Evolutionary conservation across 2,329 filamentous ascomycete genomes (phyloP).

Genomic region (Alternaria dauci): DNA sequence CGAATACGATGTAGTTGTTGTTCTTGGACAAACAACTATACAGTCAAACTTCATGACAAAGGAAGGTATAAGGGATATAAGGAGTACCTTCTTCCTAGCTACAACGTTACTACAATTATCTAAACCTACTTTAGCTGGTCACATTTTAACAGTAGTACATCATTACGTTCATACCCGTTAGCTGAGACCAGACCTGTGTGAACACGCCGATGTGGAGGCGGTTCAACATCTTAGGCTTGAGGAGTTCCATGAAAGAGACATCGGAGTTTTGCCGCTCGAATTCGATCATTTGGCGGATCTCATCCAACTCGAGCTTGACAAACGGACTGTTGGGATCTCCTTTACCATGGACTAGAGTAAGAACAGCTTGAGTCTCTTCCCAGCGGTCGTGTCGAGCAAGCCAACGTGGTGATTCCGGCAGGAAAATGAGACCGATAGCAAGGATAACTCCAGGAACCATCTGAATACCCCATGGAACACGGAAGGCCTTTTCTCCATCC

Average conservation of each 20-base stretch:
- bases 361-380: conserved; percentile 55
- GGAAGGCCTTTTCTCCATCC: conserved; percentile 45
- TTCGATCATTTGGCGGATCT: conserved; percentile 77
- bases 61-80: no score
- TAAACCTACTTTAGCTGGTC: no score
- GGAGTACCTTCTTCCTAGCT: no score
- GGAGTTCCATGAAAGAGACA: conserved; percentile 74
- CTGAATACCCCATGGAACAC: conserved; percentile 51
- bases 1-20: conserved; percentile 61
- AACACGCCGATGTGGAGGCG: conserved; percentile 75
- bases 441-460: conserved; percentile 50
- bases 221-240: conserved; percentile 77
- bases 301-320: conserved; percentile 72
- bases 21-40: no score
- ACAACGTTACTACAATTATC: no score
- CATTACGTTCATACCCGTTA: conserved; percentile 81
- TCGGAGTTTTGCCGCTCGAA: conserved; percentile 75
- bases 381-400: conserved; percentile 56
- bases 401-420: conserved; percentile 57
- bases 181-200: conserved; percentile 77
- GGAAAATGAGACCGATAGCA: conserved; percentile 61
- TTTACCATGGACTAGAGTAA: conserved; percentile 57
- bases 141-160: no score
- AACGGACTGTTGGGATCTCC: conserved; percentile 71
- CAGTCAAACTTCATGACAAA: no score